Evolutionary conservation across 768 basidiomycete species (phyloP).

Genomic region (Tylopilus subfusipes): DNA sequence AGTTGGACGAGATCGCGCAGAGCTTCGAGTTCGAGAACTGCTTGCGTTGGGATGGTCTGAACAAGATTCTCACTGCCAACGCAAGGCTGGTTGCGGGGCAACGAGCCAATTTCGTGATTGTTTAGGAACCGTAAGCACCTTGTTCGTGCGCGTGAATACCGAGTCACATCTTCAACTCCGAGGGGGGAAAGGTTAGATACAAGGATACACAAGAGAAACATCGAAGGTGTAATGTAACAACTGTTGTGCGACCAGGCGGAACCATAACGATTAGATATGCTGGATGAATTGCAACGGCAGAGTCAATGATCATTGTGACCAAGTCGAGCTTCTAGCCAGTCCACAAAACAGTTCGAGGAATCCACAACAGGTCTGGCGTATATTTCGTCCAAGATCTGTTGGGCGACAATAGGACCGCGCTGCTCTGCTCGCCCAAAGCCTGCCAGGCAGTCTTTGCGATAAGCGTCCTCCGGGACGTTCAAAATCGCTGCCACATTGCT

Average conservation of each 20-base stretch:
- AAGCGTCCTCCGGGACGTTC: slow-evolving; percentile 57
- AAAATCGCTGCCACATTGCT: slow-evolving; percentile 51
- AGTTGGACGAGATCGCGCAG: slow-evolving; percentile 70
- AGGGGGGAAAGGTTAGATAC: neutral
- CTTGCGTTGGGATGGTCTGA: slow-evolving; percentile 62
- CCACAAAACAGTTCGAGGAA: slow-evolving; percentile 31
- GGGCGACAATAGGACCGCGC: slow-evolving; percentile 56
- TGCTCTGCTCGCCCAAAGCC: slow-evolving; percentile 81
- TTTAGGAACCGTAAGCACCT: too few species aligned
- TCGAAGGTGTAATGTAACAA: neutral
- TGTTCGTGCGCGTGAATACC: too few species aligned
- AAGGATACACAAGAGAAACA: neutral
- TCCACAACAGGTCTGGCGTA: slow-evolving; percentile 31
- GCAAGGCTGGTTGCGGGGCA: slow-evolving; percentile 21
- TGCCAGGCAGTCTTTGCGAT: slow-evolving; percentile 62
- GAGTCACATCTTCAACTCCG: too few species aligned
- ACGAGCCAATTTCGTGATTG: neutral
- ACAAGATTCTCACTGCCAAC: slow-evolving; percentile 47
- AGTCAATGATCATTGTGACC: slow-evolving; percentile 18
- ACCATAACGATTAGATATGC: too few species aligned
- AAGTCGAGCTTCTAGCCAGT: slow-evolving; percentile 44
- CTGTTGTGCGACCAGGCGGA: neutral
- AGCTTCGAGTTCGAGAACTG: slow-evolving; percentile 74
- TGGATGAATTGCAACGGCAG: neutral
- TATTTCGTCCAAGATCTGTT: slow-evolving; percentile 53